These are phyloP conservation scores for Starmerella geochares DNA, from an alignment of 805 yeast genomes.

Conservation along the genomic window DNA sequence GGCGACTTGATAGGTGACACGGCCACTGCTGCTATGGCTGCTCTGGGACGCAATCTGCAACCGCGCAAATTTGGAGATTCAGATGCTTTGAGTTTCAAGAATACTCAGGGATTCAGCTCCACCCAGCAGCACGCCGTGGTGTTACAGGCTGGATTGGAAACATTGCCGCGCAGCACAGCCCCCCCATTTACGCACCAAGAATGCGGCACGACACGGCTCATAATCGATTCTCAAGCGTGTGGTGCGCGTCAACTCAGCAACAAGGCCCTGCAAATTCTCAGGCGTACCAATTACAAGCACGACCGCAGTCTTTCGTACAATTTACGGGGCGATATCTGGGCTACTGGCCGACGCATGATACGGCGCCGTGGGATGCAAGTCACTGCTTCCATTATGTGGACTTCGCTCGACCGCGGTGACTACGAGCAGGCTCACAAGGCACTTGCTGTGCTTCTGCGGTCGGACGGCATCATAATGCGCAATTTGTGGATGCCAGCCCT, in stretches of 20 bases:
- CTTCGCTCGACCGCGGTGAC: constrained; percentile 15
- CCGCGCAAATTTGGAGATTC: not conserved
- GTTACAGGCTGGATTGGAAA: constrained; percentile 7
- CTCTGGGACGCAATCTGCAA: not conserved
- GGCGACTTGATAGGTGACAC: constrained; percentile 14
- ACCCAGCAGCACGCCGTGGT: constrained; percentile 2
- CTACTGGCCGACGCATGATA: not conserved
- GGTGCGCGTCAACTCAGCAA: not conserved
- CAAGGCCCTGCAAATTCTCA: constrained; percentile 2
- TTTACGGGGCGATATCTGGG: not conserved
- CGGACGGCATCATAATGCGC: constrained; percentile 9
- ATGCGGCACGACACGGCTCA: not conserved
- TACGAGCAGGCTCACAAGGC: constrained; percentile 17
- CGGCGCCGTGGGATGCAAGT: constrained; percentile 20
- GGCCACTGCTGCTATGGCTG: constrained; percentile 2
- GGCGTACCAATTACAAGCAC: constrained; percentile 15
- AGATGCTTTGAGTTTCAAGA: not conserved
- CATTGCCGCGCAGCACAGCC: constrained; percentile 15
- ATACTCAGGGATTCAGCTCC: not conserved
- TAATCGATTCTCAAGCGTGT: not conserved
- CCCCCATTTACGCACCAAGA: constrained; percentile 11
- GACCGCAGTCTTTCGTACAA: not conserved
- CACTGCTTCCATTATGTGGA: constrained; percentile 9
- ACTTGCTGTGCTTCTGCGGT: constrained; percentile 13
- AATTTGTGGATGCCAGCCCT: constrained; percentile 21